Base-by-base conservation (phyloP, 2,329 filamentous ascomycete genomes). In the Cladorrhinum sp. region DNA sequence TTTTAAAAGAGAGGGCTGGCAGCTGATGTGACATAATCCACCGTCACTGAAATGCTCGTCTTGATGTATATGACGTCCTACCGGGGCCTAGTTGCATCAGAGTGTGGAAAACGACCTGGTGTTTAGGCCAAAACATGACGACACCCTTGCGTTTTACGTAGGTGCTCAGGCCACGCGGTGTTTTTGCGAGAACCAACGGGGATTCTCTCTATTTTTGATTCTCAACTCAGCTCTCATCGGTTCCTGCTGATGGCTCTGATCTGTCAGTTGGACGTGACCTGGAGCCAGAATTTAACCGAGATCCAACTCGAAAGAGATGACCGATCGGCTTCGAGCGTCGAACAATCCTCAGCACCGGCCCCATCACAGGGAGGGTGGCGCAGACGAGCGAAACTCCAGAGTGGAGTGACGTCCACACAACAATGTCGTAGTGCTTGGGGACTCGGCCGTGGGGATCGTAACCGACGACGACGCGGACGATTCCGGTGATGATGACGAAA, bases 401-500 rank as follows among this genome's bases (percentile, higher is more conserved):
- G 36, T 54, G 51, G 2, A 54, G 16, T 2, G 51, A 36, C 20
- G 51, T 21, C 51, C 51, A 54, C 3, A 54, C 28, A 10, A 54
- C 28, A 39, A 16, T 54, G 16, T 54, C 36, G 51, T 36, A 54
- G 28, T 54, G 51, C 20, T 54, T 54, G n/a, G 51, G 51, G 36
- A 36, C 36, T 36, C 28, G 26, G 28, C 26, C 28, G 6, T 10
- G 12, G 14, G 51, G 51, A 20, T 18, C n/a, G 28, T 54, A 36
- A 20, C 51, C 51, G 4, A 54, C 28, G 3, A 39, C 51, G 8
- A 54, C 51, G 5, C 36, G 30, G 21, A 54, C 28, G 16, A 54
- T 54, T 7, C 51, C 51, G 3, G 51, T 54, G 28, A 54, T 33
- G 18, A 54, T 33, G 23, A 54, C 28, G 24, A 57, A 61, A 20